Evolutionary conservation across 2,329 filamentous ascomycete species (phyloP).

Genomic region (Claviceps spartinae): DNA sequence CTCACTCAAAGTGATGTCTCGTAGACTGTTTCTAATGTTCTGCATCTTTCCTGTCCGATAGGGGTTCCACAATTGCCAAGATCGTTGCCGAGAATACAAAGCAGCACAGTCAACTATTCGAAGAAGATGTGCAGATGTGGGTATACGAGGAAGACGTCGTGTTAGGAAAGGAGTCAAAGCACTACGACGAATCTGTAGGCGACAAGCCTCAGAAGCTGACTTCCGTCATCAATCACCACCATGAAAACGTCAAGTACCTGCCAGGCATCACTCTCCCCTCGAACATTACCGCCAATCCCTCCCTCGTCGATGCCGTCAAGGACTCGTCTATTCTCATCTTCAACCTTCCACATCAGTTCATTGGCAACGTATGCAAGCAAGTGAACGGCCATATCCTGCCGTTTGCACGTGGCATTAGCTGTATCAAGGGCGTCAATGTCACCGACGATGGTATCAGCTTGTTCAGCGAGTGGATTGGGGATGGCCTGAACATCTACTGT

Average conservation of each 20-base stretch:
- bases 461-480: conserved; percentile 90
- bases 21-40: not conserved
- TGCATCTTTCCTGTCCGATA: conserved; percentile 19
- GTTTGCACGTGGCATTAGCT: conserved; percentile 85
- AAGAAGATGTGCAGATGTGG: conserved; percentile 94
- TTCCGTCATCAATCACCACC: conserved; percentile 72
- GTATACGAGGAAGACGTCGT: conserved; percentile 88
- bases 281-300: conserved; percentile 77
- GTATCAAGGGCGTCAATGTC: conserved; percentile 96
- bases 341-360: conserved; percentile 95
- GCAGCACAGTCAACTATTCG: conserved; percentile 66
- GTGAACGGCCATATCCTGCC: conserved; percentile 81
- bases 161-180: conserved; percentile 55
- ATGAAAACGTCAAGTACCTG: conserved; percentile 98
- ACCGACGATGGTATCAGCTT: conserved; percentile 73
- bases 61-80: conserved; percentile 95
- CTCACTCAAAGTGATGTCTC: not conserved
- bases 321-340: conserved; percentile 85
- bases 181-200: conserved; percentile 52
- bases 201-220: conserved; percentile 76
- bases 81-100: conserved; percentile 88
- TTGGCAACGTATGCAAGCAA: conserved; percentile 70
- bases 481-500: conserved; percentile 87
- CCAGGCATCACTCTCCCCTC: conserved; percentile 70
- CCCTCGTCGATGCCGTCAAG: conserved; percentile 64